Base-by-base conservation (phyloP, 257 asterid species). In the Ajuga chamaepitys region DNA sequence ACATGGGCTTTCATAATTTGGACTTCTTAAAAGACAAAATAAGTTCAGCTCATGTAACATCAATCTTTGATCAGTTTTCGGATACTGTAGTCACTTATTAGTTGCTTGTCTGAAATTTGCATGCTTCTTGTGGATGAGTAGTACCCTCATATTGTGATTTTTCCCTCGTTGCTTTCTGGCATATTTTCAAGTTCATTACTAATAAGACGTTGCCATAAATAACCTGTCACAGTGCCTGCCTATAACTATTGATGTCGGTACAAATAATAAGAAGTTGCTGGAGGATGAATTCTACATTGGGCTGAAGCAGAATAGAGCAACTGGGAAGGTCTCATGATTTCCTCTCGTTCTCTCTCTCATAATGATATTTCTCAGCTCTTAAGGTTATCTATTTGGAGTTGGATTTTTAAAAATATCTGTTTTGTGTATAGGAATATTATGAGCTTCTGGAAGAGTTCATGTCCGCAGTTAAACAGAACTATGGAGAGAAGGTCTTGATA, bases 231-330 rank as follows among this genome's bases (percentile, higher is more conserved):
- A 91, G 95, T 91, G 98, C 71, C 79, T 91, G 62, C 98, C 98
- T 62, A 65, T 91, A 58, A 91, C 96, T 50, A 83, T 88, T 66
- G 98, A 91, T 56, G 98, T 91, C n/a, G 98, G 98, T 66, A 88
- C 98, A 66, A 91, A 91, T 78, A 88, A 91, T 63, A 69, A 83
- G 82, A 71, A 71, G 63, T 70, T 91, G 68, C 70, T 91, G 70
- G 91, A 91, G 6, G 96, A 91, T 61, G 98, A 91, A 78, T 91
- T 80, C 77, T 91, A 88, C 78, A 91, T 85, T 70, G 98, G 98
- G 67, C 88, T 88, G 40, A 85, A 77, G 80, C 95, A 86, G 64
- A 86, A 74, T 6, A 82, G 96, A 82, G 92, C 91, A 54, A 91
- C 90, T 21, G 98, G 95, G 13, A 64, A 85, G 96, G 98, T 91